Evolutionary conservation across 1,139 yeast species (phyloP).

Genomic region (Blastobotrys petasosporus): DNA sequence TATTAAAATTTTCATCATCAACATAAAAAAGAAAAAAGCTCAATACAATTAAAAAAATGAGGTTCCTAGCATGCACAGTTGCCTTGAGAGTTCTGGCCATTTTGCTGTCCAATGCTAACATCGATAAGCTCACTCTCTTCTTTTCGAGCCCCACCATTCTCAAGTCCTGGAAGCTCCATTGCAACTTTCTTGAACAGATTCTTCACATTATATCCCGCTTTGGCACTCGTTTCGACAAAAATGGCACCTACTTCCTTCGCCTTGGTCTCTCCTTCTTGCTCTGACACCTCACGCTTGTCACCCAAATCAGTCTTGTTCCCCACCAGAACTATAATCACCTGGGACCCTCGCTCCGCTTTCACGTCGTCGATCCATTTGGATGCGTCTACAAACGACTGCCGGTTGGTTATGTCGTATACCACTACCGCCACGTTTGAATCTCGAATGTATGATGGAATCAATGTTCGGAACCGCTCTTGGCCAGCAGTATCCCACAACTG

Average conservation of each 20-base stretch:
- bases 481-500: slow-evolving; percentile 99
- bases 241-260: slow-evolving; percentile 74
- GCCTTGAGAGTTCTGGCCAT: slow-evolving; percentile 9
- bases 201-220: slow-evolving; percentile 91
- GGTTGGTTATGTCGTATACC: slow-evolving; percentile 83
- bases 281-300: slow-evolving; percentile 66
- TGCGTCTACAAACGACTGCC: slow-evolving; percentile 68
- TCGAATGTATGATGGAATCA: slow-evolving; percentile 90
- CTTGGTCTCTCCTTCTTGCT: slow-evolving; percentile 72
- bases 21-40: too few relatives aligned
- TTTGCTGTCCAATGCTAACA: slow-evolving; percentile 43
- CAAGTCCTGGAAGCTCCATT: slow-evolving; percentile 81
- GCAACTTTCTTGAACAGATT: slow-evolving; percentile 85
- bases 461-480: slow-evolving; percentile 90
- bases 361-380: slow-evolving; percentile 82
- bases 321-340: slow-evolving; percentile 66
- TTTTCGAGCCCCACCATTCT: slow-evolving; percentile 31
- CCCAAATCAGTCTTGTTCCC: slow-evolving; percentile 72
- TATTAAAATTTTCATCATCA: too few relatives aligned
- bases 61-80: slow-evolving; percentile 5
- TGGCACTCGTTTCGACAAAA: slow-evolving; percentile 90
- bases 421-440: slow-evolving; percentile 97
- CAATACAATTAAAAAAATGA: too few relatives aligned
- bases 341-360: slow-evolving; percentile 65
- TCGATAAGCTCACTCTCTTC: slow-evolving; percentile 43